phyloP scores from a whole-genome alignment of 306 rosid genomes.

The Boehmeria nivea region DNA sequence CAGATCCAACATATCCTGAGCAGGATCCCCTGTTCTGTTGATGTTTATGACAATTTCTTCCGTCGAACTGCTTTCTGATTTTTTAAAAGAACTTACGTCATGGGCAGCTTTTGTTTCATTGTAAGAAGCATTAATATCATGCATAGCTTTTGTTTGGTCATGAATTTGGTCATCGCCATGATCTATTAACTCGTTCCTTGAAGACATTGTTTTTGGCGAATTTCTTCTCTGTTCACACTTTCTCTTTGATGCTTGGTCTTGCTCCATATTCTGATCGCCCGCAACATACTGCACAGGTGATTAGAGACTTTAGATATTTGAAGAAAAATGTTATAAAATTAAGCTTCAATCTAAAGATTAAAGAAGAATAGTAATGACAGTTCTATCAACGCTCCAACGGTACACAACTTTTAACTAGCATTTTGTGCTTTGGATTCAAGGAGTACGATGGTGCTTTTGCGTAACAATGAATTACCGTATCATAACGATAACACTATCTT shows the following conservation, averaged over 20 bases:
- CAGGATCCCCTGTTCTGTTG: conserved; percentile 48
- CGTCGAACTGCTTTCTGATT: conserved; percentile 23
- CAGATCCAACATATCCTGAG: conserved; percentile 73
- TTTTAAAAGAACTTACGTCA: conserved; percentile 23
- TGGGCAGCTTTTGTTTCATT: conserved; percentile 14
- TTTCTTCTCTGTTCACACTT: conserved; percentile 26
- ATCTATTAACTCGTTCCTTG: conserved; percentile 22
- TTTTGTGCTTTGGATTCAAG: conserved; percentile 3
- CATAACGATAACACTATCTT: no score
- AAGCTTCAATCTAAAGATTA: background rate
- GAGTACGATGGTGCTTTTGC: background rate
- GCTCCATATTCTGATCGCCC: conserved; percentile 33
- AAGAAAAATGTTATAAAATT: background rate
- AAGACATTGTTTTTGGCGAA: conserved; percentile 14
- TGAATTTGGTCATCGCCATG: conserved; percentile 21
- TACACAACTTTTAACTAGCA: no score
- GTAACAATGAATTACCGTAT: no score
- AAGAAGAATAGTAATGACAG: no score
- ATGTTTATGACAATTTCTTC: conserved; percentile 24
- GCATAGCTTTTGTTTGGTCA: conserved; percentile 9
- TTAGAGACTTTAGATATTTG: background rate
- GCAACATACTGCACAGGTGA: conserved; percentile 51
- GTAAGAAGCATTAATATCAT: conserved; percentile 9
- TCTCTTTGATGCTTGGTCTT: conserved; percentile 18
- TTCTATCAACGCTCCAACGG: no score